phyloP scores from a whole-genome alignment of 768 basidiomycete species.

The Trametes cubensis region DNA sequence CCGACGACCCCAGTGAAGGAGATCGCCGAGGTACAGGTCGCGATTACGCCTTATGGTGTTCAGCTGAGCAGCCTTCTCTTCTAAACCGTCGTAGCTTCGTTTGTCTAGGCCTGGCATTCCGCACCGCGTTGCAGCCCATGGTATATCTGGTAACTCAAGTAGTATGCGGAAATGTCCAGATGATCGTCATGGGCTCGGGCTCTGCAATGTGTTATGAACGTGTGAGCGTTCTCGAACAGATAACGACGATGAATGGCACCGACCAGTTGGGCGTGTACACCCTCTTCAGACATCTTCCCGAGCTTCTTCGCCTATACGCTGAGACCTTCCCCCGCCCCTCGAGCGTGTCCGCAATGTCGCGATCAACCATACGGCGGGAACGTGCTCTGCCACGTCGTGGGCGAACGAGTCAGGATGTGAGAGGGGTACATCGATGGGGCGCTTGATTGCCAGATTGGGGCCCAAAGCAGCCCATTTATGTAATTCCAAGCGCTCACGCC shows the following conservation, averaged over 20 bases:
- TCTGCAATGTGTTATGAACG: neutral
- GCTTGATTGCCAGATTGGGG: slow-evolving; percentile 21
- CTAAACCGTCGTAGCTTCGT: neutral
- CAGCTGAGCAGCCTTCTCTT: no score
- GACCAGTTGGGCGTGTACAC: neutral
- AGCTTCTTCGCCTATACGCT: slow-evolving; percentile 11
- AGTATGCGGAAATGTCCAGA: neutral
- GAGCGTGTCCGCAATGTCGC: neutral
- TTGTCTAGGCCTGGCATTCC: neutral
- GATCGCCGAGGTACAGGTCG: no score
- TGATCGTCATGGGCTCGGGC: neutral
- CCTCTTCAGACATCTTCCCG: neutral
- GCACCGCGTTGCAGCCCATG: neutral
- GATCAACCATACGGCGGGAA: neutral
- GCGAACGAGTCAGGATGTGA: slow-evolving; percentile 1
- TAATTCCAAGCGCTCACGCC: slow-evolving; percentile 22
- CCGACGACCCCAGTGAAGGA: no score
- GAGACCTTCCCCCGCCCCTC: slow-evolving; percentile 3
- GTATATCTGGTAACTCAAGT: neutral
- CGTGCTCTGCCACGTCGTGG: slow-evolving; percentile 16
- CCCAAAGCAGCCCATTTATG: slow-evolving; percentile 14
- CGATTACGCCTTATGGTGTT: no score
- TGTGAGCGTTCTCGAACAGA: slow-evolving; percentile 6
- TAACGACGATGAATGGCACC: neutral
- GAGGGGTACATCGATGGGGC: slow-evolving; percentile 15